phyloP scores from a whole-genome alignment of 163 green algal genomes.

The Scenedesmus sp. region DNA sequence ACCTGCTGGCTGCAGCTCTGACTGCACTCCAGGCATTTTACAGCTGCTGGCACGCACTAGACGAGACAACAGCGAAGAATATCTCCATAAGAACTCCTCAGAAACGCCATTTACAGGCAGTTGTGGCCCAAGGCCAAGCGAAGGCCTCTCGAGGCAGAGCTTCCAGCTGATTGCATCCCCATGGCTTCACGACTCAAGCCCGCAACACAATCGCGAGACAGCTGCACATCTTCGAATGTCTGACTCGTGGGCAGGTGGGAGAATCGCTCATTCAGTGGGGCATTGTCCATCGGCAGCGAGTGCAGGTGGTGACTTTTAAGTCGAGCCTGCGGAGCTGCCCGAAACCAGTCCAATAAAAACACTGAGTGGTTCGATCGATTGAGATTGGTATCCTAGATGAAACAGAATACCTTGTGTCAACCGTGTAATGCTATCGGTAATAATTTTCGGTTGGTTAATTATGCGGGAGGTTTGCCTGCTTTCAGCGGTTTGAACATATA shows the following conservation, averaged over 20 bases:
- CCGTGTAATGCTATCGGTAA: slow-evolving; percentile 17
- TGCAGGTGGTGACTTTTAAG: slow-evolving; percentile 11
- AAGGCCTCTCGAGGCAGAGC: not conserved
- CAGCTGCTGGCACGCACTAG: not conserved
- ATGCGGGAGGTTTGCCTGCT: not conserved
- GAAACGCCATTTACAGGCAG: not conserved
- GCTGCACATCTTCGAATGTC: not conserved
- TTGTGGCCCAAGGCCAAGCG: not conserved
- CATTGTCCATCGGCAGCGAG: not conserved
- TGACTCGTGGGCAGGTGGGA: not conserved
- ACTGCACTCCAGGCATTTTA: not conserved
- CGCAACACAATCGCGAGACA: not conserved
- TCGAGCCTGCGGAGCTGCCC: not conserved
- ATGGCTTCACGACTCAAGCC: not conserved
- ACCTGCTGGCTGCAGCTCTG: not conserved
- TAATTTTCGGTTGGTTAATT: not conserved
- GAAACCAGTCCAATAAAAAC: not conserved
- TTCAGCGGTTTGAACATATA: not conserved
- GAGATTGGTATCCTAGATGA: not conserved
- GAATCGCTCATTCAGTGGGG: not conserved
- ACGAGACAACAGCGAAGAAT: not conserved
- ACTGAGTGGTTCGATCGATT: not conserved
- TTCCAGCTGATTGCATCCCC: not conserved
- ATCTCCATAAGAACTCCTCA: not conserved
- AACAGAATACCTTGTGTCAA: not conserved